Evolutionary conservation across 495 filamentous ascomycete species (phyloP), one percentile per base, ranked within the genome.

Genomic region (Parachaetomium inaequale): DNA sequence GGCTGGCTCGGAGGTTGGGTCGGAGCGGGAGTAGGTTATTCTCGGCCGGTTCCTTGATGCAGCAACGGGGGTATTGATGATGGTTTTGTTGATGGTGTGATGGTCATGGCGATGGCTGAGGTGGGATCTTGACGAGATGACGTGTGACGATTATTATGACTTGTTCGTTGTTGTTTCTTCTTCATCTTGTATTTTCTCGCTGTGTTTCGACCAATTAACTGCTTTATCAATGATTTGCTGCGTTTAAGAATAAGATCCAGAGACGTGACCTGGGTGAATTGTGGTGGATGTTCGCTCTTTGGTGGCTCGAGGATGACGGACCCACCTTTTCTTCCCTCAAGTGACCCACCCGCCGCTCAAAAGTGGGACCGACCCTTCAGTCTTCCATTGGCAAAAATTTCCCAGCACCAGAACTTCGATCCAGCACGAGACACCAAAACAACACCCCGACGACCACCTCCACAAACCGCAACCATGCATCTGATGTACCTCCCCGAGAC

Each of bases 401-500:
- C 8, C 43, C 31, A 59, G 38, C 19, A 46, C 38, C 21, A 36
- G 6, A 14, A 51, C 46, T 25, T 11, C 42, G n/a, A 46, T 23
- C 52, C 59, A 49, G 15, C 36, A 28, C 58, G 32, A 40, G 12
- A 36, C 45, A 54, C 26, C 47, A 53, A 29, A 46, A 21, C 59
- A 15, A 45, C 21, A 45, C 19, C 21, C 34, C 36, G 28, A 50
- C 23, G 17, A 52, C 19, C 42, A 23, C 29, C 32, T 38, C 45
- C 45, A 23, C 19, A 46, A 54, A 36, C 61, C 51, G 62, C 23
- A 59, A 69, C 47, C 12, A 91, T 91, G 88, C 88, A 92, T 89
- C 80, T 92, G 62, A 91, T 90, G 93, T 96, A 90, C 84, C 90
- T 88, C 57, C 74, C 90, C 73, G 88, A 88, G 72, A 70, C 84